Evolutionary conservation across 257 asterid species (phyloP).

Genomic region (Solanum microdontum): DNA sequence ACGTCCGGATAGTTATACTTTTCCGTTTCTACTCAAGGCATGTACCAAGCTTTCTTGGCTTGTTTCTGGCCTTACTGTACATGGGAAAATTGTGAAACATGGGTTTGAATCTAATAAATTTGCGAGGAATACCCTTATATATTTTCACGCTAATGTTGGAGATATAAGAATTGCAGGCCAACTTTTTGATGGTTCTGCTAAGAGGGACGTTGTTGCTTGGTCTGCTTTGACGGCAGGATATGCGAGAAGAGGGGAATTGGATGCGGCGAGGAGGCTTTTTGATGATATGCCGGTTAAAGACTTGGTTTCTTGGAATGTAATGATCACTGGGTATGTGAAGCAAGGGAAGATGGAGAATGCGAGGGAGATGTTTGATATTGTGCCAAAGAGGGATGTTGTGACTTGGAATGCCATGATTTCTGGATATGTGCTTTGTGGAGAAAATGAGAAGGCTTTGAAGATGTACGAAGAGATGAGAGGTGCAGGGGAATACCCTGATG

Average conservation of each 20-base stretch:
- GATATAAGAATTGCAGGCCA: slow-evolving; percentile 35
- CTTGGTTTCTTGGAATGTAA: slow-evolving; percentile 69
- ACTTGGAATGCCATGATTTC: slow-evolving; percentile 72
- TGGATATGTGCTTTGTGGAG: slow-evolving; percentile 40
- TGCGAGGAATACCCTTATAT: slow-evolving; percentile 48
- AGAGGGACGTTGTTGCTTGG: slow-evolving; percentile 67
- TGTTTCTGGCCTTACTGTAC: slow-evolving; percentile 30
- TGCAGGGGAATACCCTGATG: slow-evolving; percentile 43
- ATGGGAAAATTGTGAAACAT: slow-evolving; percentile 48
- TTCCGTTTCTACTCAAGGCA: slow-evolving; percentile 58
- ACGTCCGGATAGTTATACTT: slow-evolving; percentile 46
- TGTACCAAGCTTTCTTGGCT: slow-evolving; percentile 54
- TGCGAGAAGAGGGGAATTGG: slow-evolving; percentile 53
- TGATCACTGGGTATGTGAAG: slow-evolving; percentile 65
- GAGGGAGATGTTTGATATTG: slow-evolving; percentile 35
- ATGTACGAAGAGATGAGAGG: slow-evolving; percentile 49
- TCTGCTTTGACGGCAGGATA: slow-evolving; percentile 68
- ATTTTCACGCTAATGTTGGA: slow-evolving; percentile 62
- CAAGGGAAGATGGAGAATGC: slow-evolving; percentile 55
- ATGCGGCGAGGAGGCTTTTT: slow-evolving; percentile 34
- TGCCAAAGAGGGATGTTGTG: slow-evolving; percentile 51
- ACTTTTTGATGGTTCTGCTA: slow-evolving; percentile 32
- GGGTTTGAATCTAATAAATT: slow-evolving; percentile 63
- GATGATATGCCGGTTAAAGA: slow-evolving; percentile 61
- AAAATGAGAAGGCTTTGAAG: slow-evolving; percentile 34